Conservation (phyloP, 345 rosid species). For the Draba incana region DNA sequence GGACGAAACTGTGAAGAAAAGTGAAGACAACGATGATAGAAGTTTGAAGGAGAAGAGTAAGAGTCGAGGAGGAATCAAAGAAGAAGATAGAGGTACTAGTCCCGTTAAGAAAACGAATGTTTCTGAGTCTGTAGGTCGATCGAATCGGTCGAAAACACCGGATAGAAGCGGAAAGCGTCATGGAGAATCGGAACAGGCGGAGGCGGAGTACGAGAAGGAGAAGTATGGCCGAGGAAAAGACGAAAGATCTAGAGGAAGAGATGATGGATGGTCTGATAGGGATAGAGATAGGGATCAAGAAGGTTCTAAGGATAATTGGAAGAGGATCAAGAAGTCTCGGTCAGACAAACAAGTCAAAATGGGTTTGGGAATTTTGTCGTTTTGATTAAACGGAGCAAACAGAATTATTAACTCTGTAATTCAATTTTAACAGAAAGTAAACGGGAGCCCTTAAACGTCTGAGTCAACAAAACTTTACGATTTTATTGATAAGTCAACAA, state of each 20-base stretch:
- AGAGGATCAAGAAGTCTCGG: no score
- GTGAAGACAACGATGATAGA: conserved; percentile 65
- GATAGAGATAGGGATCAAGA: conserved; percentile 70
- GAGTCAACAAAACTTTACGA: no score
- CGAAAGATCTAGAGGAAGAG: conserved; percentile 71
- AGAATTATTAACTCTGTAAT: no score
- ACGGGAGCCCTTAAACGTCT: no score
- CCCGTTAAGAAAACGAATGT: conserved; percentile 60
- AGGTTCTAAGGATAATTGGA: conserved; percentile 73
- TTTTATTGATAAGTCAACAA: no score
- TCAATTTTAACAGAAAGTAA: no score
- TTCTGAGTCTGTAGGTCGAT: conserved; percentile 48
- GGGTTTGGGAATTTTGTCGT: no score
- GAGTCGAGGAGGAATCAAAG: conserved; percentile 60
- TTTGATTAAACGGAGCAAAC: no score
- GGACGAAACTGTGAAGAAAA: conserved; percentile 64
- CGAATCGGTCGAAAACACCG: conserved; percentile 78
- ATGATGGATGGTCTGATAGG: conserved; percentile 68
- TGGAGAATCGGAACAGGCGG: conserved; percentile 63
- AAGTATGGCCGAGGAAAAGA: conserved; percentile 55
- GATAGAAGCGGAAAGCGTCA: conserved; percentile 66
- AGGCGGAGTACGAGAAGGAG: conserved; percentile 58
- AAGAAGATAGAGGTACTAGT: conserved; percentile 64
- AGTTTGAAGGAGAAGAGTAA: conserved; percentile 62
- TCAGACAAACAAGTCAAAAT: no score